Evolutionary conservation across 768 basidiomycete genomes (phyloP).

Genomic region (Mycena chlorophos): DNA sequence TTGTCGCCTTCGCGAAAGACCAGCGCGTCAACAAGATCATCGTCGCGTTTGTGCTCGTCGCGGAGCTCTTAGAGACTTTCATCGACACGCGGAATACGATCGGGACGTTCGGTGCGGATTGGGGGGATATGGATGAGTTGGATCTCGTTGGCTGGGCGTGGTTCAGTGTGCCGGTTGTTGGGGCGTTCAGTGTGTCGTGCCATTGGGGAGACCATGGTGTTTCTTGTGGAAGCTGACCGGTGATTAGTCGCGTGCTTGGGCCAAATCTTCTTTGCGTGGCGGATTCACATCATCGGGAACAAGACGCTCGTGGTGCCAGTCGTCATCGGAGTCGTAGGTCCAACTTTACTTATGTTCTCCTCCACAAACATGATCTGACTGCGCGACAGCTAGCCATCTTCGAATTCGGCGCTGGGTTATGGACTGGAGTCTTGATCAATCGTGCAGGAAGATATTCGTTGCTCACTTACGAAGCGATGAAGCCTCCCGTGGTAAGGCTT

Average conservation of each 20-base stretch:
- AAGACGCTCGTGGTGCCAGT: not conserved
- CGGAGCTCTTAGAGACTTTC: slow-evolving; percentile 20
- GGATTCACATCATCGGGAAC: slow-evolving; percentile 1
- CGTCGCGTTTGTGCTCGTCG: slow-evolving; percentile 17
- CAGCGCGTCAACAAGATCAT: slow-evolving; percentile 8
- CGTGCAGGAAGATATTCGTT: not conserved
- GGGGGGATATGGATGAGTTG: slow-evolving; percentile 14
- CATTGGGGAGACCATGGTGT: not conserved
- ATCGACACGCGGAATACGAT: slow-evolving; percentile 20
- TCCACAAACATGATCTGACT: not conserved
- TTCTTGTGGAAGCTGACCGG: slow-evolving; percentile 15
- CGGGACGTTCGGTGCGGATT: slow-evolving; percentile 18
- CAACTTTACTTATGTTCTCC: not conserved
- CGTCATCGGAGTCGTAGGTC: slow-evolving; percentile 1
- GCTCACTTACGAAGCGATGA: not conserved
- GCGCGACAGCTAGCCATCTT: not conserved
- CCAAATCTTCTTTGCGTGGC: slow-evolving; percentile 14
- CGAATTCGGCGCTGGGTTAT: slow-evolving; percentile 3
- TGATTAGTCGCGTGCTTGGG: slow-evolving; percentile 5
- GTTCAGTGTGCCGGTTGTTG: slow-evolving; percentile 23
- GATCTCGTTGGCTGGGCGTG: slow-evolving; percentile 17
- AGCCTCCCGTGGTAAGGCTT: slow-evolving; percentile 6
- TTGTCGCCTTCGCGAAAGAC: slow-evolving; percentile 34
- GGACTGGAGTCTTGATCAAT: slow-evolving; percentile 4
- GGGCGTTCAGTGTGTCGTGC: slow-evolving; percentile 7